These are phyloP conservation scores for Nakazawaea siamensis DNA, from an alignment of 805 yeast genomes.

Conservation along the genomic window DNA sequence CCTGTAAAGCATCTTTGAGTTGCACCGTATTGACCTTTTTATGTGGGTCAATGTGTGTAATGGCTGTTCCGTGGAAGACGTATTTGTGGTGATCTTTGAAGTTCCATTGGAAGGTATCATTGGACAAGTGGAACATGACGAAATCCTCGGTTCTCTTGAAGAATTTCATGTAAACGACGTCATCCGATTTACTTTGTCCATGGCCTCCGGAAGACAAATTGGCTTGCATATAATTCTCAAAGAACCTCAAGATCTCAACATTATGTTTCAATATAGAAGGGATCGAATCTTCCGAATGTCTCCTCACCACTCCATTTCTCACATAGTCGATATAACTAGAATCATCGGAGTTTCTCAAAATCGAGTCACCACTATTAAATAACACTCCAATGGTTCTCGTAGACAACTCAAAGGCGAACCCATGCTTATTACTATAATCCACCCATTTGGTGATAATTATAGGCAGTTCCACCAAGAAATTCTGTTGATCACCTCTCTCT, in stretches of 20 bases:
- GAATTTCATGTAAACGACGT: conserved; percentile 10
- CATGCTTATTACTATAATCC: conserved; percentile 92
- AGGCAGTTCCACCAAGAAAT: conserved; percentile 39
- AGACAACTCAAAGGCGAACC: conserved; percentile 87
- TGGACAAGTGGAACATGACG: conserved; percentile 89
- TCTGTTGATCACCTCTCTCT: conserved; percentile 6
- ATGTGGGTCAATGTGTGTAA: conserved; percentile 77
- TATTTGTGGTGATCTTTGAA: conserved; percentile 89
- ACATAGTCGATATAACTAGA: conserved; percentile 61
- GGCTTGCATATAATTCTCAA: conserved; percentile 86
- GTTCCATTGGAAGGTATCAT: conserved; percentile 89
- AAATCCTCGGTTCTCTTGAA: conserved; percentile 54
- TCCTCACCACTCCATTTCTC: conserved; percentile 39
- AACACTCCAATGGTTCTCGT: conserved; percentile 87
- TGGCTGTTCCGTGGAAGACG: conserved; percentile 66
- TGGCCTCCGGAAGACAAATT: conserved; percentile 70
- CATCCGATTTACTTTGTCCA: conserved; percentile 18
- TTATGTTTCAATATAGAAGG: conserved; percentile 54
- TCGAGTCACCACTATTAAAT: conserved; percentile 78
- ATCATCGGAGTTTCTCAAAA: conserved; percentile 55
- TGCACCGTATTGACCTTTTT: conserved; percentile 65
- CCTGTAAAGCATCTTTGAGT: conserved; percentile 36
- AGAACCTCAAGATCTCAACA: conserved; percentile 79
- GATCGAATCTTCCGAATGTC: conserved; percentile 30
- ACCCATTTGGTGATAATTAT: conserved; percentile 92